phyloP scores from a whole-genome alignment of 768 basidiomycete genomes.

The Lentinula edodes region DNA sequence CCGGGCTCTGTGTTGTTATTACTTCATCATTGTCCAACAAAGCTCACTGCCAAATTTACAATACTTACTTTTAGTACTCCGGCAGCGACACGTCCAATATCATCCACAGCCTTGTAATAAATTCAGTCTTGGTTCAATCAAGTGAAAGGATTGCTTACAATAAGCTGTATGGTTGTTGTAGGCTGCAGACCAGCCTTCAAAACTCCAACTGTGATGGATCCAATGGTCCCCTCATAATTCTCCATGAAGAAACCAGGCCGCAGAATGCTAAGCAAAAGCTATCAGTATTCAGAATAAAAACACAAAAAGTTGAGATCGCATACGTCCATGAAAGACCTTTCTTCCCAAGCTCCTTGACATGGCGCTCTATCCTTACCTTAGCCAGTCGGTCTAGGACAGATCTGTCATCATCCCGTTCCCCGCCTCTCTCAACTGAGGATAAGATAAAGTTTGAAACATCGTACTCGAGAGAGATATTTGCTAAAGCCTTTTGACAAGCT shows the following conservation, averaged over 20 bases:
- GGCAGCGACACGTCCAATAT: slow-evolving; percentile 18
- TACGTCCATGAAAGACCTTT: slow-evolving; percentile 33
- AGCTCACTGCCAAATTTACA: neutral
- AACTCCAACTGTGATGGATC: slow-evolving; percentile 27
- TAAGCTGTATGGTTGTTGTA: slow-evolving; percentile 24
- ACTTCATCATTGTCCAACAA: neutral
- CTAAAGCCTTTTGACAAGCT: slow-evolving; percentile 19
- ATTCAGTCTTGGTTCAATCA: neutral
- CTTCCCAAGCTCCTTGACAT: slow-evolving; percentile 23
- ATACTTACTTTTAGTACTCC: slow-evolving; percentile 15
- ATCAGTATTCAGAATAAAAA: neutral
- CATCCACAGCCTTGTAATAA: slow-evolving; percentile 14
- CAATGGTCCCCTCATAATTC: slow-evolving; percentile 33
- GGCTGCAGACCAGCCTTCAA: slow-evolving; percentile 27
- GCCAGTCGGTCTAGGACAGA: slow-evolving; percentile 21
- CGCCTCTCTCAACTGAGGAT: slow-evolving; percentile 33
- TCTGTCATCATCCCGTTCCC: slow-evolving; percentile 27
- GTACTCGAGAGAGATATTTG: slow-evolving; percentile 31
- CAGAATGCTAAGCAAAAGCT: slow-evolving; percentile 22
- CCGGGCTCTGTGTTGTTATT: slow-evolving; percentile 4
- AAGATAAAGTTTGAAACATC: slow-evolving; percentile 28
- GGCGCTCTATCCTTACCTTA: slow-evolving; percentile 32
- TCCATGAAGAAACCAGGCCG: slow-evolving; percentile 41
- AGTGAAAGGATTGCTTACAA: slow-evolving; percentile 23
- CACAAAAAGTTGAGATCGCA: slow-evolving; percentile 10